These are phyloP conservation scores for Cutaneotrichosporon cyanovorans DNA, from an alignment of 1,284 basidiomycete species.

Conservation along the genomic window DNA sequence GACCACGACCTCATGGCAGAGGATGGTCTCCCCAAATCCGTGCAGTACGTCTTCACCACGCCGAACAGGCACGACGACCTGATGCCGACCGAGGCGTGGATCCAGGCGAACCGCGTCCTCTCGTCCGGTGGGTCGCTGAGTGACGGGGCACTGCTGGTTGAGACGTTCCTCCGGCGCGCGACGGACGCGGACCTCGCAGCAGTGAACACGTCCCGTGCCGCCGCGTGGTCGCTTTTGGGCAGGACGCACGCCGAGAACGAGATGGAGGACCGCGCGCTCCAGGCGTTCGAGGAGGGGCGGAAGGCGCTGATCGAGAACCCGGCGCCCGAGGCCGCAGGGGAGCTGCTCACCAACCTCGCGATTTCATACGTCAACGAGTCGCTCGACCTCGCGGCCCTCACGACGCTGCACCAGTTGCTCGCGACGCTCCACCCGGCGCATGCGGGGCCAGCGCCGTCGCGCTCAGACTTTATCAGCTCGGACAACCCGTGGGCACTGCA, in stretches of 20 bases:
- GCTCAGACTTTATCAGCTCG: constrained; percentile 15
- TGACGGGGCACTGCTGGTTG: constrained; percentile 73
- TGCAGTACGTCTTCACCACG: constrained; percentile 67
- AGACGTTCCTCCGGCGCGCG: constrained; percentile 64
- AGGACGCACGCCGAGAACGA: constrained; percentile 97
- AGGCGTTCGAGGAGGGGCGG: constrained; percentile 61
- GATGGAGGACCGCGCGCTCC: constrained; percentile 52
- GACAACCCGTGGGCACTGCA: constrained; percentile 78
- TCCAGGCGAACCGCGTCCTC: constrained; percentile 49
- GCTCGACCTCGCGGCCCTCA: constrained; percentile 78
- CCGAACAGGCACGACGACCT: constrained; percentile 18
- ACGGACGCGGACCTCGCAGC: constrained; percentile 20
- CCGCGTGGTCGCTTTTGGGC: constrained; percentile 88
- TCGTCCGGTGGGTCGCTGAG: constrained; percentile 73
- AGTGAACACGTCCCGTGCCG: constrained; percentile 53
- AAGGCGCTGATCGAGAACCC: constrained; percentile 61
- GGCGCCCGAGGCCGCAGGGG: constrained; percentile 58
- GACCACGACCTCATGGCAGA: constrained; percentile 46
- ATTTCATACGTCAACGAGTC: constrained; percentile 97
- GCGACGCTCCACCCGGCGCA: constrained; percentile 64
- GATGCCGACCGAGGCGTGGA: constrained; percentile 21
- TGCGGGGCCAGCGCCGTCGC: constrained; percentile 38
- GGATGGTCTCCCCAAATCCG: constrained; percentile 63
- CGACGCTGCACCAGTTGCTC: constrained; percentile 83
- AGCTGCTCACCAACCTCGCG: constrained; percentile 81